phyloP scores from a whole-genome alignment of 768 basidiomycete species.

The Auricularia sp. region DNA sequence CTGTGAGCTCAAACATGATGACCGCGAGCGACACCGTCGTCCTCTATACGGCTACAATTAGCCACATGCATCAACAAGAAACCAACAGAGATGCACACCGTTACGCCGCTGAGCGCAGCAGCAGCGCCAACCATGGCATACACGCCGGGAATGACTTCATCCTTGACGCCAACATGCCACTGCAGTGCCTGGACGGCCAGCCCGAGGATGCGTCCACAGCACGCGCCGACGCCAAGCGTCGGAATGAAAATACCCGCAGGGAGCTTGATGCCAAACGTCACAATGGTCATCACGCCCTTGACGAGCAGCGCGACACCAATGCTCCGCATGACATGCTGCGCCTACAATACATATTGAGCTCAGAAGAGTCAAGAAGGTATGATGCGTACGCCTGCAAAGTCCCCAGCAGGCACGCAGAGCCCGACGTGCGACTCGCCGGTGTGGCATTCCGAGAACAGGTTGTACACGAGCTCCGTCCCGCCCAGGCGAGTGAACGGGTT shows the following conservation, averaged over 20 bases:
- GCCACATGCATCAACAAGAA: constrained; percentile 3
- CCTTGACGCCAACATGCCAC: constrained; percentile 52
- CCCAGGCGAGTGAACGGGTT: constrained; percentile 91
- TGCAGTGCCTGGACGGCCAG: constrained; percentile 71
- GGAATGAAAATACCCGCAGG: constrained; percentile 97
- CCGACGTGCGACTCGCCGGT: constrained; percentile 48
- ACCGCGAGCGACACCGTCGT: constrained; percentile 92
- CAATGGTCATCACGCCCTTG: constrained; percentile 69
- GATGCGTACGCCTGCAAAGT: constrained; percentile 34
- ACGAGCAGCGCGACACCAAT: constrained; percentile 69
- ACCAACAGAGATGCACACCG: constrained; percentile 40
- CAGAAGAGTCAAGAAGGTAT: background rate
- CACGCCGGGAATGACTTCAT: constrained; percentile 81
- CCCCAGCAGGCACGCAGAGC: constrained; percentile 49
- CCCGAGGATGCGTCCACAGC: constrained; percentile 81
- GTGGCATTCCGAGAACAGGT: constrained; percentile 81
- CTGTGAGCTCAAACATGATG: constrained; percentile 92
- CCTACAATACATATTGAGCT: constrained; percentile 22
- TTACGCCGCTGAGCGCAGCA: constrained; percentile 90
- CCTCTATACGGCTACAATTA: constrained; percentile 32
- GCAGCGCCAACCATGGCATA: constrained; percentile 96
- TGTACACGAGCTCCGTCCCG: constrained; percentile 89
- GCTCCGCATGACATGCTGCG: constrained; percentile 52
- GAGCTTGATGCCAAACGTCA: constrained; percentile 89
- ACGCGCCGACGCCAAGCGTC: constrained; percentile 88